phyloP scores from a whole-genome alignment of 441 rosid species.

The Erodium chrysanthum region DNA sequence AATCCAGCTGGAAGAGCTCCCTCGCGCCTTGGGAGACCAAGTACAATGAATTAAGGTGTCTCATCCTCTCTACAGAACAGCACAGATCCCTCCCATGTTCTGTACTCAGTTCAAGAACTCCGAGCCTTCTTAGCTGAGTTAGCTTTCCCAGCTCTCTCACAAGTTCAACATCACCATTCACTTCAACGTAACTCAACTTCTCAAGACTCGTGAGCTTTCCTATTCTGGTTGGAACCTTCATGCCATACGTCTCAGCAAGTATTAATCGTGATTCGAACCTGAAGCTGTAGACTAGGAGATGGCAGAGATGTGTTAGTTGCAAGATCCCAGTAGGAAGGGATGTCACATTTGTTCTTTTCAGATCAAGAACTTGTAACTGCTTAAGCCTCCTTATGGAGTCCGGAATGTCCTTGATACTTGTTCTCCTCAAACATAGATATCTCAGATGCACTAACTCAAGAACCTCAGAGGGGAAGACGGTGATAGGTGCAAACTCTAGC shows the following conservation, averaged over 20 bases:
- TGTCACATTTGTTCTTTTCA: constrained; percentile 11
- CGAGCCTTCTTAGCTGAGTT: constrained; percentile 10
- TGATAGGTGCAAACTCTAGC: constrained; percentile 12
- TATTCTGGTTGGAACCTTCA: constrained; percentile 1
- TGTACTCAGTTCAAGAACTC: constrained; percentile 13
- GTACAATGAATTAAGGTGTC: constrained; percentile 7
- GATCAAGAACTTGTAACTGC: constrained; percentile 13
- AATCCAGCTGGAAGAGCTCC: not conserved
- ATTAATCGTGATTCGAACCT: not conserved
- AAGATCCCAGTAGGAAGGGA: constrained; percentile 12
- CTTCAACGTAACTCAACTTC: constrained; percentile 14
- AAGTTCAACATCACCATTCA: not conserved
- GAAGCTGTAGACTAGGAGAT: constrained; percentile 7
- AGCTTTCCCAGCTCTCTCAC: constrained; percentile 15
- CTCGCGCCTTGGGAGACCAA: not conserved
- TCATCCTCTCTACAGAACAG: constrained; percentile 10
- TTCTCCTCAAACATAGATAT: constrained; percentile 12
- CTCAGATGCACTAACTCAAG: constrained; percentile 1
- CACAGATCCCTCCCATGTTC: constrained; percentile 15
- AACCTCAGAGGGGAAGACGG: not conserved
- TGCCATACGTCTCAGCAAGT: not conserved
- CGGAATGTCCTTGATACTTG: constrained; percentile 3
- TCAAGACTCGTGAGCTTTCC: constrained; percentile 7
- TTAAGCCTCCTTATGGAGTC: constrained; percentile 14
- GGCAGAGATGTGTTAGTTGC: constrained; percentile 11